Base-by-base conservation (phyloP, 2,329 filamentous ascomycete species). In the Paraphoma chrysanthemicola region DNA sequence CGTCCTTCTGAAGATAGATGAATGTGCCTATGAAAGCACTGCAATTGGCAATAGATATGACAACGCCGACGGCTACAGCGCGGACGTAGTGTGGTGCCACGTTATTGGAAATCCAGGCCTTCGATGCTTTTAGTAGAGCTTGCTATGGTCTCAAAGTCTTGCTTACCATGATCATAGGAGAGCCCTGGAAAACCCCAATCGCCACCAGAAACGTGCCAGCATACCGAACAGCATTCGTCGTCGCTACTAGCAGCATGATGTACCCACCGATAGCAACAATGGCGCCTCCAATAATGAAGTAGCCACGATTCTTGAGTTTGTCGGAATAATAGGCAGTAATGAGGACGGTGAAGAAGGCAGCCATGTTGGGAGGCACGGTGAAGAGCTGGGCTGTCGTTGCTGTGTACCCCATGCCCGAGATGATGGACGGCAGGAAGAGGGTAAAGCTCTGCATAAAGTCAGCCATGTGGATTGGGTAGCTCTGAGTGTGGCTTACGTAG, bases 1-100 rank as follows among this genome's bases (percentile, higher is more conserved):
- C 75, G 66, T 86, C 81, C 3, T 66, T 66, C 38, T 75, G 66
- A 43, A 84, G 60, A 61, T 82, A 86, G 45, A 84, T 78, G 58
- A 85, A 85, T 16, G 77, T 79, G 0, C 80, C 80, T 28, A 85
- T 76, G 51, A 85, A 81, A 2, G 82, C 83, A 0, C 76, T 79
- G 31, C 79, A 69, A 63, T 85, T 85, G 4, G 82, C 83, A 39
- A 84, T 75, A 43, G 60, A 66, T 9, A 54, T 79, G 64, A 58
- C 76, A 81, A 85, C 78, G 4, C 83, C 83, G 0, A 81, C 76
- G 2, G 79, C 79, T 38, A 86, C 78, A 1, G 81, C 79, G 31
- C 84, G 78, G 70, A 87, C 87, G 68, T 85, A 87, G 68, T 86
- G 83, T 2, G 85, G 85, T 12, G 71, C 70, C 39, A 80, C 68